phyloP scores from a whole-genome alignment of 2,329 filamentous ascomycete species.

The Davidsoniella eucalypti region DNA sequence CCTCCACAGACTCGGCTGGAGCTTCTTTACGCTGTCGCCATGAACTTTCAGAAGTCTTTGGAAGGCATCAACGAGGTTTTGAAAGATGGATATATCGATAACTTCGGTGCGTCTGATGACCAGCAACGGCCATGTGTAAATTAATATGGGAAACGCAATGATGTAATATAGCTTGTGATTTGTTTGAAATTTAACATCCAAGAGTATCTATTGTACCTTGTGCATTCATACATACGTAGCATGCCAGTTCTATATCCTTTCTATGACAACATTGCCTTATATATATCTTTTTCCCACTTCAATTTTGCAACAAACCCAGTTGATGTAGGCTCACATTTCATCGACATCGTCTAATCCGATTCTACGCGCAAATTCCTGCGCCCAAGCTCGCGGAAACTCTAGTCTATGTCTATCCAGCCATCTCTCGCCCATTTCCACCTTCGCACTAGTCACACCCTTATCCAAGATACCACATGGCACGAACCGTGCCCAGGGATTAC shows the following conservation, averaged over 20 bases:
- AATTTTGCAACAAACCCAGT: too few relatives aligned
- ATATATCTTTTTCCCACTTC: too few relatives aligned
- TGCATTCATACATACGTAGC: too few relatives aligned
- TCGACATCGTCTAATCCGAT: slow-evolving; percentile 1
- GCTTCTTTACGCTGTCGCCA: slow-evolving; percentile 52
- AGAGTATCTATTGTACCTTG: too few relatives aligned
- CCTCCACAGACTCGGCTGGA: slow-evolving; percentile 20
- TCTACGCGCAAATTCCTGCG: slow-evolving; percentile 7
- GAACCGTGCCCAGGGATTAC: slow-evolving; percentile 51
- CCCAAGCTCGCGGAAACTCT: slow-evolving; percentile 6
- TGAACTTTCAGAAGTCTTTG: slow-evolving; percentile 67
- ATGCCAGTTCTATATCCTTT: too few relatives aligned
- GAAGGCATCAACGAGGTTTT: slow-evolving; percentile 55
- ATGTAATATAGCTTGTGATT: too few relatives aligned
- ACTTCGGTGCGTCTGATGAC: too few relatives aligned
- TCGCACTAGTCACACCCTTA: slow-evolving; percentile 61
- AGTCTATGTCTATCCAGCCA: background rate
- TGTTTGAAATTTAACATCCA: too few relatives aligned
- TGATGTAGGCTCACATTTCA: background rate
- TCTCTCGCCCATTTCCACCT: slow-evolving; percentile 27
- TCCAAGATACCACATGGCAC: slow-evolving; percentile 79
- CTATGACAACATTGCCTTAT: too few relatives aligned
- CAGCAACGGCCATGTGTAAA: too few relatives aligned
- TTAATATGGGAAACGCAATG: too few relatives aligned
- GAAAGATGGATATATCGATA: slow-evolving; percentile 22